Conservation (phyloP, 495 filamentous ascomycete species). For the Lineolata rhizophorae region DNA sequence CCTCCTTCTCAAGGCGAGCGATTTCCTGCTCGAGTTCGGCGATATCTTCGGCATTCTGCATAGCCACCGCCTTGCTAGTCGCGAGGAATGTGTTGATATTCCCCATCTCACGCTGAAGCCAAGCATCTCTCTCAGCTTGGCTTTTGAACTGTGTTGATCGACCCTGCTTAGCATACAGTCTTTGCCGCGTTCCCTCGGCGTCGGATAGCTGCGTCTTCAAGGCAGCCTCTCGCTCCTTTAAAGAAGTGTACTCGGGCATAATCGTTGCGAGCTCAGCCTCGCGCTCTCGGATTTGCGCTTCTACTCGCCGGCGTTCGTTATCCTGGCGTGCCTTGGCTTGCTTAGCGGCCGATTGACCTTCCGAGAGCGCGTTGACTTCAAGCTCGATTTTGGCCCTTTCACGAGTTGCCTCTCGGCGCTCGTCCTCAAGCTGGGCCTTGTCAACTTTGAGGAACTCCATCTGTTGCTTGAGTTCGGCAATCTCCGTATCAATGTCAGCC, state of each 20-base stretch:
- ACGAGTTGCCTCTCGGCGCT: constrained; percentile 59
- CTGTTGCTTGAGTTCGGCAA: constrained; percentile 56
- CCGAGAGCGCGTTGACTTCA: constrained; percentile 55
- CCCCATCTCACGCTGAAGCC: constrained; percentile 56
- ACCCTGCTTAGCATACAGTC: constrained; percentile 84
- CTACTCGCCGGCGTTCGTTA: constrained; percentile 48
- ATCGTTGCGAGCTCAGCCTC: constrained; percentile 54
- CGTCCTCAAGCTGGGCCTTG: constrained; percentile 69
- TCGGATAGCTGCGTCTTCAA: constrained; percentile 48
- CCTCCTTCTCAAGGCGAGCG: constrained; percentile 45
- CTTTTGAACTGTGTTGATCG: constrained; percentile 73
- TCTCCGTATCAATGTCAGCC: constrained; percentile 49
- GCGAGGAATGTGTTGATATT: constrained; percentile 55
- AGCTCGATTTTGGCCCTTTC: constrained; percentile 66
- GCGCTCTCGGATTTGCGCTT: constrained; percentile 48
- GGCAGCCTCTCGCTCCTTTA: constrained; percentile 46
- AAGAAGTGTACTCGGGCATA: constrained; percentile 48
- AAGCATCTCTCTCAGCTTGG: constrained; percentile 73
- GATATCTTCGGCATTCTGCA: constrained; percentile 77
- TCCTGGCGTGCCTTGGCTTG: constrained; percentile 47
- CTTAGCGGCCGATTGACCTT: constrained; percentile 59
- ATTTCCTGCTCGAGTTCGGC: constrained; percentile 48
- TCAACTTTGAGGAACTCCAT: constrained; percentile 78
- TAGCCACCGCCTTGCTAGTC: constrained; percentile 57
- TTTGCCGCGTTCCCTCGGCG: constrained; percentile 51